Conservation (phyloP, 2,329 filamentous ascomycete genomes). For the Colletotrichum orbiculare region DNA sequence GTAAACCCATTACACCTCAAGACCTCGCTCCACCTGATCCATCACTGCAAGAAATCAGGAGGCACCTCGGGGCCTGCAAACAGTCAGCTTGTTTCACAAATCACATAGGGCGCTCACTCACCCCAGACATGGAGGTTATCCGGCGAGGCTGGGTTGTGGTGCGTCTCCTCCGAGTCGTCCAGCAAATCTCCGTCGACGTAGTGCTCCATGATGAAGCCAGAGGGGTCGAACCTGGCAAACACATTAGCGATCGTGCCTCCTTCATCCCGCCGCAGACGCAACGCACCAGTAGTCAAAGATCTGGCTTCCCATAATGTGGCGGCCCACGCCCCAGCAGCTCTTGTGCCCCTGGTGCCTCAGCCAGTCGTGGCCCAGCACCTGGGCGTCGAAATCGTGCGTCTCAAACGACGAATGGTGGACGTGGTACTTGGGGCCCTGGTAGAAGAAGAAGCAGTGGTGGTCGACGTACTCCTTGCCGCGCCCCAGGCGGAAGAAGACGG, state of each 20-base stretch:
- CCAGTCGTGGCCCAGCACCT: constrained; percentile 78
- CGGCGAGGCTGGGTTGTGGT: constrained; percentile 52
- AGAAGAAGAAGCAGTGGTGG: constrained; percentile 64
- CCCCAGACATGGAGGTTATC: constrained; percentile 60
- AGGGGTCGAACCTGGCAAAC: constrained; percentile 65
- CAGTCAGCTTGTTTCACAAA: constrained; percentile 7
- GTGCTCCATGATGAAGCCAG: constrained; percentile 73
- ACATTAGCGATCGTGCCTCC: not conserved
- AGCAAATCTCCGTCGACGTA: constrained; percentile 78
- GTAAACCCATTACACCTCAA: not conserved
- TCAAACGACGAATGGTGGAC: constrained; percentile 78
- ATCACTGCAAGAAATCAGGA: constrained; percentile 32
- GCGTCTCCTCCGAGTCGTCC: constrained; percentile 61
- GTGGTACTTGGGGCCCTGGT: constrained; percentile 59
- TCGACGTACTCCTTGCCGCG: constrained; percentile 58
- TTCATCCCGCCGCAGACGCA: not conserved
- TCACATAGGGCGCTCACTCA: constrained; percentile 33
- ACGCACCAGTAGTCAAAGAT: constrained; percentile 63
- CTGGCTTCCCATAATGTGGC: constrained; percentile 77
- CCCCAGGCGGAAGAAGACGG: constrained; percentile 58
- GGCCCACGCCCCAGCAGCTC: constrained; percentile 76
- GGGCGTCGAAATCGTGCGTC: constrained; percentile 77
- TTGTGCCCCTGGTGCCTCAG: constrained; percentile 70
- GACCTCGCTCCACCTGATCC: not conserved
- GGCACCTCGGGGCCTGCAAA: constrained; percentile 37